phyloP scores from a whole-genome alignment of 1,284 basidiomycete genomes.

The Ceratobasidium sp. region DNA sequence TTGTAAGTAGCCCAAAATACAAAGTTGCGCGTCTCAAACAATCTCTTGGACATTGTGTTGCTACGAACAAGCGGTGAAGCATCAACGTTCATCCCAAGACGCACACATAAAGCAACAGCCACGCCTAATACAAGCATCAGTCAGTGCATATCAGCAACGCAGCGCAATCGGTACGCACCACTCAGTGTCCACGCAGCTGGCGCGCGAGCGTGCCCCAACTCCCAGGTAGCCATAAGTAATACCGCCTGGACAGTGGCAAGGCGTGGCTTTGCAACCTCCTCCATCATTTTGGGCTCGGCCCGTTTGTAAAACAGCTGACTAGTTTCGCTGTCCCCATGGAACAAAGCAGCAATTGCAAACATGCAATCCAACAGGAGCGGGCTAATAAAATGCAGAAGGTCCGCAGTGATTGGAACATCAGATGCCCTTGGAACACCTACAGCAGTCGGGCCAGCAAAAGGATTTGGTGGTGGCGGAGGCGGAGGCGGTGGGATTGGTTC shows the following conservation, averaged over 20 bases:
- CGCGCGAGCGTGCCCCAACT: slow-evolving; percentile 31
- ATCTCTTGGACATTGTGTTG: slow-evolving; percentile 17
- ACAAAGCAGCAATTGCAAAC: slow-evolving; percentile 27
- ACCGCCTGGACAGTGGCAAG: slow-evolving; percentile 27
- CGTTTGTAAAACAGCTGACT: slow-evolving; percentile 20
- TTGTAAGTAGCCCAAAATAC: slow-evolving; percentile 32
- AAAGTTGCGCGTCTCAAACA: slow-evolving; percentile 36
- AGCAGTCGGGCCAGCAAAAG: slow-evolving; percentile 19
- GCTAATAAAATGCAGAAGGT: slow-evolving; percentile 26
- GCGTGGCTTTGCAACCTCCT: slow-evolving; percentile 20
- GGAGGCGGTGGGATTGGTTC: slow-evolving; percentile 31
- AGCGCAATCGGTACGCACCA: not conserved
- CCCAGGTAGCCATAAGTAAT: slow-evolving; percentile 7
- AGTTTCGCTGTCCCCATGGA: slow-evolving; percentile 6
- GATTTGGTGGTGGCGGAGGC: slow-evolving; percentile 6
- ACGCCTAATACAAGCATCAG: not conserved
- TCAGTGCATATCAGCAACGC: not conserved
- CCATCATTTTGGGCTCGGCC: not conserved
- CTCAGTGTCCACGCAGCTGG: slow-evolving; percentile 29
- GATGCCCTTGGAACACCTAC: slow-evolving; percentile 22
- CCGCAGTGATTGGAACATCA: slow-evolving; percentile 1
- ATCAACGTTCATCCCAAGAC: slow-evolving; percentile 34
- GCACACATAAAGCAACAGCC: slow-evolving; percentile 11
- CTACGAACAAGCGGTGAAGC: slow-evolving; percentile 28
- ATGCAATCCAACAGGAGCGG: slow-evolving; percentile 16